phyloP scores from a whole-genome alignment of 257 asterid genomes.

The Gynochthodes officinalis region DNA sequence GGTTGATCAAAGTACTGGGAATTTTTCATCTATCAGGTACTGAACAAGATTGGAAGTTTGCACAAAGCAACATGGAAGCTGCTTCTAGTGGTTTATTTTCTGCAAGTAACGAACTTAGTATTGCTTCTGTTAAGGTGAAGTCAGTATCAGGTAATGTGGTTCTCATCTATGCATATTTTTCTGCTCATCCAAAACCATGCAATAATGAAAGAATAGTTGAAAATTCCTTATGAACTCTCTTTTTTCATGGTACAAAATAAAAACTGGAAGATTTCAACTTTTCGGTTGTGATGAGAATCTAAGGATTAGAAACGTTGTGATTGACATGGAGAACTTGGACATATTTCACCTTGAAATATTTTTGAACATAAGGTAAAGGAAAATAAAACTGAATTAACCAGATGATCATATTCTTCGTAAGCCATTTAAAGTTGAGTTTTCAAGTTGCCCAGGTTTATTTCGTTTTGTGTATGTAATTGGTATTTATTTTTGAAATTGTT shows the following conservation, averaged over 20 bases:
- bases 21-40: constrained; percentile 55
- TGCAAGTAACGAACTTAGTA: constrained; percentile 75
- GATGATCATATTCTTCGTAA: neutral
- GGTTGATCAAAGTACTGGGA: neutral
- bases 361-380: neutral
- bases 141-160: constrained; percentile 74
- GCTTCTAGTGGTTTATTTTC: constrained; percentile 79
- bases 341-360: neutral
- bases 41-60: constrained; percentile 94
- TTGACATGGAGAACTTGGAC: neutral
- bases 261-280: neutral
- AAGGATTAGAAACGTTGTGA: neutral
- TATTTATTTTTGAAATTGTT: neutral
- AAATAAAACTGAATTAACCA: neutral
- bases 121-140: constrained; percentile 71
- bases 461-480: neutral
- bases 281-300: neutral
- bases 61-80: constrained; percentile 87
- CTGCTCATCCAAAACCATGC: neutral
- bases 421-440: neutral
- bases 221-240: neutral
- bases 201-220: neutral
- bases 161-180: neutral
- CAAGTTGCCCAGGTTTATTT: neutral
- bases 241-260: neutral